Conservation (phyloP, 805 yeast species). For the Ogataea methylovora region DNA sequence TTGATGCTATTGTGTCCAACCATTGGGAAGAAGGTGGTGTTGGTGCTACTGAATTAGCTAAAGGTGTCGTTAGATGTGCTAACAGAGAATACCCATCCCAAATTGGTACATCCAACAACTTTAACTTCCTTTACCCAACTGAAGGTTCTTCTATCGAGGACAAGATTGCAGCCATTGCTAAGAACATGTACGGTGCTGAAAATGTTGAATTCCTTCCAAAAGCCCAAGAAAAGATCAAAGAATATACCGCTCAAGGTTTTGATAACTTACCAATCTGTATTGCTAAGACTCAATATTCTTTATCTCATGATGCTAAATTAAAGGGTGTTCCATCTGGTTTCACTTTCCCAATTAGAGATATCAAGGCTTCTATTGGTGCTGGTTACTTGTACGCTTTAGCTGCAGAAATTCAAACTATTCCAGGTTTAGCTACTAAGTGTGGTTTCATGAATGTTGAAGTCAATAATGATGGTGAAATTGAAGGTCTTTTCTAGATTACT, state of each 20-base stretch:
- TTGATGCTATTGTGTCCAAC: conserved; percentile 80
- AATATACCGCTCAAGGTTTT: conserved; percentile 81
- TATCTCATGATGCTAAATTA: conserved; percentile 87
- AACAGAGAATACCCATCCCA: conserved; percentile 30
- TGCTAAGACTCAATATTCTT: conserved; percentile 95
- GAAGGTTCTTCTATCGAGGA: conserved; percentile 64
- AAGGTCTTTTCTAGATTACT: conserved; percentile 64
- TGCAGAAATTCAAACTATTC: conserved; percentile 95
- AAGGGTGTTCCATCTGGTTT: conserved; percentile 96
- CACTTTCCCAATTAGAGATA: conserved; percentile 89
- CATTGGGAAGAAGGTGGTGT: conserved; percentile 96
- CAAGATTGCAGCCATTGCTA: conserved; percentile 72
- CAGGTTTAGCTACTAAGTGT: conserved; percentile 92
- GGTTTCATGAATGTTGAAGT: conserved; percentile 98
- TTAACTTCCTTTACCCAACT: conserved; percentile 62
- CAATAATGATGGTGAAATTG: conserved; percentile 82
- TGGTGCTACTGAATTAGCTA: conserved; percentile 81
- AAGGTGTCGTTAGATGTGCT: conserved; percentile 73
- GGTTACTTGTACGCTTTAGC: conserved; percentile 95
- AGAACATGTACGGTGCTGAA: conserved; percentile 89
- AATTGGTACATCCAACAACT: conserved; percentile 30
- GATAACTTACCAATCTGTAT: conserved; percentile 90
- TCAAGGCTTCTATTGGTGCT: conserved; percentile 92
- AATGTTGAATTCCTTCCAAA: conserved; percentile 73
- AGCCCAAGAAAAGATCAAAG: conserved; percentile 75